Base-by-base conservation (phyloP, 129 eudicot species). In the Logfia minima region DNA sequence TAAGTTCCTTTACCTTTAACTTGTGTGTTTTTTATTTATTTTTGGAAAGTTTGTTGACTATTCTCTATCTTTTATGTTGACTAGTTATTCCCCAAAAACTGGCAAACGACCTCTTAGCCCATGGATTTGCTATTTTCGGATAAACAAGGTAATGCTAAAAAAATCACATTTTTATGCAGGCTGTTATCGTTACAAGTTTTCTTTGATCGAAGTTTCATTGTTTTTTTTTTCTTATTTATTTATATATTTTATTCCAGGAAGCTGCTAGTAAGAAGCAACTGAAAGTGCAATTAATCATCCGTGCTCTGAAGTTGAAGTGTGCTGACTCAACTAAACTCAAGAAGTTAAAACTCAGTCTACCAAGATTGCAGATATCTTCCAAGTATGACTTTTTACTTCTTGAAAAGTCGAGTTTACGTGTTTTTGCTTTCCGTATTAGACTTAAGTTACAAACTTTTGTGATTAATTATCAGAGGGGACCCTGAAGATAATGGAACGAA, bases 61-160 rank as follows among this genome's bases (percentile, higher is more conserved):
- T 75, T 39, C 7, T 66, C 2, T 52, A 19, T 76, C 63, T 34
- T 58, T 39, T 66, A 21, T 63, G 28, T 39, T 29, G 80, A 60
- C 67, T 59, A 90, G 97, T 77, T 83, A 68, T 81, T 82, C 96
- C 61, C 83, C 76, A 28, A 73, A 83, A 84, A 78, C 79, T 26
- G 21, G 84, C 43, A 72, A 70, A 66, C 71, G 67, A 11, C 22
- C 82, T 34, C 76, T 45, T 8, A 79, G 97, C 74, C 93, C 98
- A 23, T 91, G 97, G 97, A 84, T 89, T 79, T 87, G 97, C 83
- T 96, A 91, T 80, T 91, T 94, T 82, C 89, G 93, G 61, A 76
- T 94, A 84, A 70, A 76, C 82, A 89, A 91, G 98, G 98, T 94
- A 83, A 74, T 67, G 21, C 75, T 51, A 18, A 22, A 79, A 71